A percentile compares a stretch with the other conserved stretches of the same genome.
Evolutionary conservation across 2,329 filamentous ascomycete species (phyloP).

Genomic region (Cytospora piceae): DNA sequence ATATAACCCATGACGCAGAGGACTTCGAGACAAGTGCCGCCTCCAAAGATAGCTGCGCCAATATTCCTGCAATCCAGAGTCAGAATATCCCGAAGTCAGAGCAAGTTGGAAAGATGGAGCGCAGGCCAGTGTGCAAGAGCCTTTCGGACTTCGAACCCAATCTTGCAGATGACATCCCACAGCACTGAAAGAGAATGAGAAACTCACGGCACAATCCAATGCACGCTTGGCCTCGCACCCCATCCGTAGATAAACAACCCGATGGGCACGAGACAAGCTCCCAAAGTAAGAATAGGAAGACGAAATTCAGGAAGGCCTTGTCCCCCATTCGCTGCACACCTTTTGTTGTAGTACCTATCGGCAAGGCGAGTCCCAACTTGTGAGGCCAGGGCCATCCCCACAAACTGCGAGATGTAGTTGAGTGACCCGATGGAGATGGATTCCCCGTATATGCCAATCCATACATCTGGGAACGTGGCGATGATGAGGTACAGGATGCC

Average conservation of each 20-base stretch:
- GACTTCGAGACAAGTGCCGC: not conserved
- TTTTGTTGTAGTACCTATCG: not conserved
- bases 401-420: constrained; percentile 42
- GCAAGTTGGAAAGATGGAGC: too few species aligned
- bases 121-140: too few species aligned
- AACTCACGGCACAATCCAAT: constrained; percentile 43
- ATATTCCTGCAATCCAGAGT: too few species aligned
- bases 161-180: too few species aligned
- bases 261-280: not conserved
- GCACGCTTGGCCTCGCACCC: constrained; percentile 42
- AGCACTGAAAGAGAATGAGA: too few species aligned
- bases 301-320: constrained; percentile 1
- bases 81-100: too few species aligned
- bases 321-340: not conserved
- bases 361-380: not conserved
- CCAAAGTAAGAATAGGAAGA: not conserved
- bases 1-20: too few species aligned
- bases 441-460: constrained; percentile 43
- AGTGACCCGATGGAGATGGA: constrained; percentile 40
- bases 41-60: too few species aligned
- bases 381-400: constrained; percentile 34
- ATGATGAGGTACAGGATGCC: constrained; percentile 59
- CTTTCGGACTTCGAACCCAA: too few species aligned
- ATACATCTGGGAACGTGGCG: constrained; percentile 52
- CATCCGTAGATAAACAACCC: constrained; percentile 37